Percentiles rank a stretch among this genome's conserved stretches.
These are phyloP conservation scores for Starmerella vaccinii DNA, from an alignment of 805 yeast genomes.

Conservation along the genomic window DNA sequence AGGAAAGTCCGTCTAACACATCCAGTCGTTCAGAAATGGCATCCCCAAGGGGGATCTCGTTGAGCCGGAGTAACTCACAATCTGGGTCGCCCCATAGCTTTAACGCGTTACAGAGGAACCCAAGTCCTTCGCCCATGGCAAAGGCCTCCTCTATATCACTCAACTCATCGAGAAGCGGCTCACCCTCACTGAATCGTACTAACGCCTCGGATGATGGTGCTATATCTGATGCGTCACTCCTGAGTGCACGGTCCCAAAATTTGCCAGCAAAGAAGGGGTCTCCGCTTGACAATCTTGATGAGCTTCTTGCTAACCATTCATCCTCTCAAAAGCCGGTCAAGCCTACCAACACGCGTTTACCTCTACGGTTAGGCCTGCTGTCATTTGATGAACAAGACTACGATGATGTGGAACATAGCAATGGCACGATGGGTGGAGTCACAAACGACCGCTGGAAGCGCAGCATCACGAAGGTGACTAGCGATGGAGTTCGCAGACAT, in stretches of 20 bases:
- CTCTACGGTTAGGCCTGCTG: neutral
- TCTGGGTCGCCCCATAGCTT: neutral
- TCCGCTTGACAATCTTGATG: slow-evolving; percentile 5
- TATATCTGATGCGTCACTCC: neutral
- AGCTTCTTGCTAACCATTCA: neutral
- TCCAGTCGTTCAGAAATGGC: neutral
- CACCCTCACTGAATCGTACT: neutral
- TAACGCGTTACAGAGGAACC: neutral
- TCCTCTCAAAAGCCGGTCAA: neutral
- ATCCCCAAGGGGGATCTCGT: neutral
- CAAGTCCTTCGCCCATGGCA: neutral
- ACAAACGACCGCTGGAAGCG: neutral
- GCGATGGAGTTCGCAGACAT: slow-evolving; percentile 4
- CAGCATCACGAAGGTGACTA: neutral
- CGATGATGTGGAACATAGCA: neutral
- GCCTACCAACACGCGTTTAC: neutral
- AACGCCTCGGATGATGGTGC: neutral
- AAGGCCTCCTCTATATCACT: neutral
- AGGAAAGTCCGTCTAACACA: neutral
- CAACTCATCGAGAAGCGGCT: neutral
- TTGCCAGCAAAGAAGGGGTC: neutral
- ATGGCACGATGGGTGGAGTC: neutral
- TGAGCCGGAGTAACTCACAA: neutral
- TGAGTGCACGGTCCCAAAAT: neutral
- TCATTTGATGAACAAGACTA: neutral